Evolutionary conservation across 768 basidiomycete genomes (phyloP).

Genomic region (Serendipita vermifera): DNA sequence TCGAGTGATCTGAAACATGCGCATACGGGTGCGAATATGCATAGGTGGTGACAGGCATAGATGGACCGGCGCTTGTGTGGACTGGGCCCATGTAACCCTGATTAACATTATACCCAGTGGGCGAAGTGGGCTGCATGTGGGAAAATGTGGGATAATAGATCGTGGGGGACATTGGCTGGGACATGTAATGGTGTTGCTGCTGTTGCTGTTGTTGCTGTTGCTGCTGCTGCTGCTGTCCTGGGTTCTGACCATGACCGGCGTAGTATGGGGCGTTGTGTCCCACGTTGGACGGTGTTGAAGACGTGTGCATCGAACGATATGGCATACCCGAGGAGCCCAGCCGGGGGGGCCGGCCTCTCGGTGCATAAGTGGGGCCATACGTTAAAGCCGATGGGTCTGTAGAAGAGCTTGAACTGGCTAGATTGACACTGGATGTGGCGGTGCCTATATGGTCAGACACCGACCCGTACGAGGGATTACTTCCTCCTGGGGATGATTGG

Average conservation of each 20-base stretch:
- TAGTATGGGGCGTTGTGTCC: no score
- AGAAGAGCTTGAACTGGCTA: neutral
- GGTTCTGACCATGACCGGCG: neutral
- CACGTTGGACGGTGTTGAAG: no score
- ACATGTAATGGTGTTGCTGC: neutral
- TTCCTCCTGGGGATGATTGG: no score
- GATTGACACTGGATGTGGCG: neutral
- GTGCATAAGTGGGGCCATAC: neutral
- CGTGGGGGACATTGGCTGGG: neutral
- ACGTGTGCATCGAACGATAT: no score
- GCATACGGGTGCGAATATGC: constrained; percentile 9
- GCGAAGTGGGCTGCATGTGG: neutral
- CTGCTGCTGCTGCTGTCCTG: neutral
- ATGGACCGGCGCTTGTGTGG: neutral
- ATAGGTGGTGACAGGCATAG: neutral
- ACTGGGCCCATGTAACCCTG: neutral
- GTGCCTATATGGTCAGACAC: no score
- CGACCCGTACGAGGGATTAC: no score
- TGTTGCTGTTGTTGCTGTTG: neutral
- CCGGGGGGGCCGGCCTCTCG: neutral
- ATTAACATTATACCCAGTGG: neutral
- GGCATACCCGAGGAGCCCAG: neutral
- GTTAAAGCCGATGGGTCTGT: neutral
- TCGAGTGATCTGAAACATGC: neutral
- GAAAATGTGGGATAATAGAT: constrained; percentile 2